These are phyloP conservation scores for Termitomyces sp. DNA, from an alignment of 768 basidiomycete genomes.

Conservation along the genomic window DNA sequence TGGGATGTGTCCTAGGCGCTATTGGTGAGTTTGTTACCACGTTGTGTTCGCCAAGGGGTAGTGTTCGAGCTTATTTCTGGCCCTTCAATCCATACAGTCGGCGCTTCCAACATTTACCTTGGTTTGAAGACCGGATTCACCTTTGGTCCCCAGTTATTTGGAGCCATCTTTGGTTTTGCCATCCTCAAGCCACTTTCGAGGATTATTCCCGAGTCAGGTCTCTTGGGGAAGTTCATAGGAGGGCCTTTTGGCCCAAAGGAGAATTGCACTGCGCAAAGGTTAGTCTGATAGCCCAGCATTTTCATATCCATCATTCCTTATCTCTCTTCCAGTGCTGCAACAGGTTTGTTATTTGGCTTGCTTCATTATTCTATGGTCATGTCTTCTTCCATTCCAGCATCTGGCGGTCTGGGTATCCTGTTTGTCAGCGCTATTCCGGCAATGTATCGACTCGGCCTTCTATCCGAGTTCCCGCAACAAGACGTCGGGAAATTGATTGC, in stretches of 20 bases:
- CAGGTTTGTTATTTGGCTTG: constrained; percentile 24
- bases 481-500: constrained; percentile 55
- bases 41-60: background rate
- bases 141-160: constrained; percentile 59
- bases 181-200: constrained; percentile 54
- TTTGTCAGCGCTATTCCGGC: constrained; percentile 58
- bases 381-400: constrained; percentile 24
- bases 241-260: constrained; percentile 63
- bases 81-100: constrained; percentile 24
- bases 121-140: constrained; percentile 67
- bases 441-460: constrained; percentile 49
- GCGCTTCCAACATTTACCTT: constrained; percentile 62
- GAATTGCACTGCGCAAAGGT: constrained; percentile 58
- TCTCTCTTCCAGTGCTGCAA: constrained; percentile 36
- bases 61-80: background rate
- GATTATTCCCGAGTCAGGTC: constrained; percentile 39
- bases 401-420: constrained; percentile 55
- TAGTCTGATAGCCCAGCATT: constrained; percentile 2
- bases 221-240: constrained; percentile 40
- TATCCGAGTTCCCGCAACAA: constrained; percentile 37
- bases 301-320: background rate
- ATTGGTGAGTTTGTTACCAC: constrained; percentile 22
- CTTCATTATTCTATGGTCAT: constrained; percentile 7
- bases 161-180: constrained; percentile 56
- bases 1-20: constrained; percentile 47